Evolutionary conservation across 129 eudicot species (phyloP).

Genomic region (Escallonia rubra): DNA sequence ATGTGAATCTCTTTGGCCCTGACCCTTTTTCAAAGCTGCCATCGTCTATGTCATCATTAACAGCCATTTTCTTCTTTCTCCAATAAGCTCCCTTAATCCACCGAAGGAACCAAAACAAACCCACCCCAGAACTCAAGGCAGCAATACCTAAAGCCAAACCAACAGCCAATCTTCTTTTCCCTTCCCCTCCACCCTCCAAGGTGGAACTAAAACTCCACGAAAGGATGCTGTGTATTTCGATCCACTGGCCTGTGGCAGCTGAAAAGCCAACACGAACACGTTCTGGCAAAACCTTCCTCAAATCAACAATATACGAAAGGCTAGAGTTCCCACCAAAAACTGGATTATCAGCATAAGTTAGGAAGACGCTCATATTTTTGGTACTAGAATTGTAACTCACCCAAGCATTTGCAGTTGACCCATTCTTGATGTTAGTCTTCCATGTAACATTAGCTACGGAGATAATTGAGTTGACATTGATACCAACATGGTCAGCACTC

Average conservation of each 20-base stretch:
- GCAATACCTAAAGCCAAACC: slow-evolving; percentile 22
- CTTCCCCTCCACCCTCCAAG: slow-evolving; percentile 20
- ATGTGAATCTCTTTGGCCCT: slow-evolving; percentile 40
- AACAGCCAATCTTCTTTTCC: slow-evolving; percentile 13
- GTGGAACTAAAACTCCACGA: slow-evolving; percentile 36
- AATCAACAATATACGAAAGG: slow-evolving; percentile 27
- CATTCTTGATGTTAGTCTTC: slow-evolving; percentile 32
- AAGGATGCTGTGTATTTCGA: slow-evolving; percentile 34
- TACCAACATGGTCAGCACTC: slow-evolving; percentile 41
- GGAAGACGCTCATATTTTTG: slow-evolving; percentile 34
- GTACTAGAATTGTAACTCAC: slow-evolving; percentile 38
- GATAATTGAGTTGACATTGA: slow-evolving; percentile 34
- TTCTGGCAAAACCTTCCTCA: slow-evolving; percentile 38
- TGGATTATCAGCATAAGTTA: slow-evolving; percentile 19
- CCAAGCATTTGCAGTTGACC: slow-evolving; percentile 36
- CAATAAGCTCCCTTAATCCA: slow-evolving; percentile 19
- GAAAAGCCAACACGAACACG: slow-evolving; percentile 42
- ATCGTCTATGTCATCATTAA: slow-evolving; percentile 15
- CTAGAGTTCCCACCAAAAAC: slow-evolving; percentile 18
- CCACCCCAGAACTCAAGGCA: slow-evolving; percentile 17
- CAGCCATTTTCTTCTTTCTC: not conserved
- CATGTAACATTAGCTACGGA: slow-evolving; percentile 31
- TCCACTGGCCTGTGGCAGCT: slow-evolving; percentile 38
- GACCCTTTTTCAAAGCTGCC: slow-evolving; percentile 28
- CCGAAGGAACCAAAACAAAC: slow-evolving; percentile 23